Conservation (phyloP, 1,284 basidiomycete species). For the Moniliophthora roreri region DNA sequence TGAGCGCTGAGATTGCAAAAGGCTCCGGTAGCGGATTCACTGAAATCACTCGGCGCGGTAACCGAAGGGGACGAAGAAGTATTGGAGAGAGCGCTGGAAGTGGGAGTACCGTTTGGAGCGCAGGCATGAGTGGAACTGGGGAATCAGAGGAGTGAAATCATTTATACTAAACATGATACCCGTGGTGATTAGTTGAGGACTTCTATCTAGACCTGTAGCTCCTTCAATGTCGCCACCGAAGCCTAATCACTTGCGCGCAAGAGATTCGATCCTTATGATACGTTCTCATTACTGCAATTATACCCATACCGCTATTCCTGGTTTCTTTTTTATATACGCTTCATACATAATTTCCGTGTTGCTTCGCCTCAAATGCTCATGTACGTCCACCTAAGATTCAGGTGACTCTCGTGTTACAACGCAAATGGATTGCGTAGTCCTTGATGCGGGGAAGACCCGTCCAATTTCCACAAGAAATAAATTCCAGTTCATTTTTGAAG, state of each 20-base stretch:
- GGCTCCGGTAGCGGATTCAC: conserved; percentile 75
- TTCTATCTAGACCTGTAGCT: neutral
- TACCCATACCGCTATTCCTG: neutral
- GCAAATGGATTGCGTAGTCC: no score
- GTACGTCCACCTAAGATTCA: no score
- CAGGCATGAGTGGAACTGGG: conserved; percentile 66
- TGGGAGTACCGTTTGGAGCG: conserved; percentile 82
- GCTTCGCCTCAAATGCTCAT: neutral
- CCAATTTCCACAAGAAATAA: no score
- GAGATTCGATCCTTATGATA: neutral
- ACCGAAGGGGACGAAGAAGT: conserved; percentile 58
- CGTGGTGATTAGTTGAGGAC: neutral
- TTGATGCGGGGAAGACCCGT: no score
- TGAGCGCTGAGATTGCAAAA: conserved; percentile 75
- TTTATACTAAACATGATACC: no score
- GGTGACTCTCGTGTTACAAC: no score
- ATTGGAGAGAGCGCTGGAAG: conserved; percentile 59
- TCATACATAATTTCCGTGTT: neutral
- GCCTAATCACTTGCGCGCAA: neutral
- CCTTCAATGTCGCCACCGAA: no score
- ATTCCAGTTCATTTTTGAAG: no score
- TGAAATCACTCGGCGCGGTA: conserved; percentile 57
- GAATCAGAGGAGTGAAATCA: conserved; percentile 43
- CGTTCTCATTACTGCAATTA: neutral
- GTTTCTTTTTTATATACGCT: neutral